These are phyloP conservation scores for Xylariaceae sp. DNA, from an alignment of 2,329 filamentous ascomycete species.

Conservation along the genomic window DNA sequence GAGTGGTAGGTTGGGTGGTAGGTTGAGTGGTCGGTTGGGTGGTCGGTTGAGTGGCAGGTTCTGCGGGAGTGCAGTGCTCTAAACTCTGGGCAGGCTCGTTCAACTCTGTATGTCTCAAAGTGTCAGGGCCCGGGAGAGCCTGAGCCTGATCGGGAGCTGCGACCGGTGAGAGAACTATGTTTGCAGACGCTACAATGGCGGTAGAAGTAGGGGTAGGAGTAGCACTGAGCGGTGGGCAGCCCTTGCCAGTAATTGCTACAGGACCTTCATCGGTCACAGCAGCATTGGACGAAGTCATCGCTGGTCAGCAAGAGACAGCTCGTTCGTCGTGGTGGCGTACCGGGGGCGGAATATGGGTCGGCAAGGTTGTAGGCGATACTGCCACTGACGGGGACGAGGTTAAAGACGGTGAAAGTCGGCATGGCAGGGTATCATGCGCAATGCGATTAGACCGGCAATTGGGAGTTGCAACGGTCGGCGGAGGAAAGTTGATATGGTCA, in stretches of 20 bases:
- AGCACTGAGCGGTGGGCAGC: slow-evolving; percentile 13
- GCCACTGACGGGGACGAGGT: slow-evolving; percentile 10
- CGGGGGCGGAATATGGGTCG: slow-evolving; percentile 6
- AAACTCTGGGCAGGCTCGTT: no score
- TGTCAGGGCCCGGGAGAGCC: no score
- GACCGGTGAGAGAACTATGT: no score
- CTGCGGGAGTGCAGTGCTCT: not conserved
- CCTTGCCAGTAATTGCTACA: slow-evolving; percentile 7
- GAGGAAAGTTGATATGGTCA: slow-evolving; percentile 22
- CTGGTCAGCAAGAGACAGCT: slow-evolving; percentile 48
- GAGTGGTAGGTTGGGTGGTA: not conserved
- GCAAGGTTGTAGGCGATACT: not conserved
- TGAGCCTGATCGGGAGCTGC: no score
- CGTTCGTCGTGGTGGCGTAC: slow-evolving; percentile 43
- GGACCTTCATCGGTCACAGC: slow-evolving; percentile 30
- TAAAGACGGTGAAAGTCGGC: slow-evolving; percentile 14
- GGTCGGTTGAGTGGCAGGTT: slow-evolving; percentile 3
- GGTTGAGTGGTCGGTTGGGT: slow-evolving; percentile 2
- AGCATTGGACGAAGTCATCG: slow-evolving; percentile 56
- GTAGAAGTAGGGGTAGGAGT: no score
- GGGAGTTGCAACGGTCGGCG: slow-evolving; percentile 20
- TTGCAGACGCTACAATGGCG: no score
- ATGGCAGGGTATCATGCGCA: slow-evolving; percentile 17
- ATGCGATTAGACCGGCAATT: slow-evolving; percentile 20
- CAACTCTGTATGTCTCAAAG: not conserved